Evolutionary conservation across 129 eudicot species (phyloP), one percentile per base, ranked within the genome.

Genomic region (Sambucus nigra): DNA sequence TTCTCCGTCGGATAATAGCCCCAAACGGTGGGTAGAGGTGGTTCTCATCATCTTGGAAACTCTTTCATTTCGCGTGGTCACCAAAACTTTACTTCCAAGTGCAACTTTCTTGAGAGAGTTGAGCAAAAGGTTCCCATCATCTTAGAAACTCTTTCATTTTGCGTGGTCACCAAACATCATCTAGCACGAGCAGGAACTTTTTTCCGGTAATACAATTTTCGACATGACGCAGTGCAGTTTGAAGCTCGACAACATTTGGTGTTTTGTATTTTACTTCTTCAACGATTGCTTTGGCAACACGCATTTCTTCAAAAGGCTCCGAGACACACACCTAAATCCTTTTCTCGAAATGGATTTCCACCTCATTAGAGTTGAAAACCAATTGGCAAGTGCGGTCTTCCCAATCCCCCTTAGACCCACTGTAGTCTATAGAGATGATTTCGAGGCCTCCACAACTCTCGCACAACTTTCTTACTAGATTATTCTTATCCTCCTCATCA

Each of bases 101-200:
- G 73, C 75, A n/a, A 80, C 79, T 3, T 4, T 39, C 18, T 26
- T 51, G 57, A 88, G 64, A 28, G 73, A 57, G 41, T 28, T 46
- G 11, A 49, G 61, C 27, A 84, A 35, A 35, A 19, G 45, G 61
- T 45, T 68, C 81, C 81, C 83, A 86, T 38, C 64, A 69, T n/a
- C n/a, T 63, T 7, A 2, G 18, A 26, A 14, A 18, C 15, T 77
- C 73, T 49, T 69, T 68, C 7, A 51, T 75, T n/a, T n/a, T n/a
- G n/a, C n/a, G n/a, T n/a, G n/a, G n/a, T n/a, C n/a, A n/a, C 87
- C 94, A 83, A 0, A 83, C 74, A 51, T 83, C 87, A 57, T 83
- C 94, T 20, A 83, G 33, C 2, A 83, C 94, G 15, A 83, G 53
- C 56, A 79, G 25, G 44, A 65, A 64, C 42, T 5, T 64, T 61